Conservation (phyloP, 2,329 filamentous ascomycete species). For the Nemania abortiva region DNA sequence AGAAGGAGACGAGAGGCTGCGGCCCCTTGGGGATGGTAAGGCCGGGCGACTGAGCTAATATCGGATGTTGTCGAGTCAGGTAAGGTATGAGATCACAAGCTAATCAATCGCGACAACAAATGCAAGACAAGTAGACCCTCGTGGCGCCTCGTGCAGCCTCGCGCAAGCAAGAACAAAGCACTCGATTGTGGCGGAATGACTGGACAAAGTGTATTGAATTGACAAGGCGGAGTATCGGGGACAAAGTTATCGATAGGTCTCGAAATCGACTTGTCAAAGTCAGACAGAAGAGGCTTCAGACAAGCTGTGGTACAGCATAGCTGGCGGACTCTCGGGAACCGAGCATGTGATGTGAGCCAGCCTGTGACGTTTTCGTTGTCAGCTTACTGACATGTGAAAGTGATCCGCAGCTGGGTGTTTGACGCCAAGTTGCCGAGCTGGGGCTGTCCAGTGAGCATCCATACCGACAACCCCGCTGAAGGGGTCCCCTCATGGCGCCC, state of each 20-base stretch:
- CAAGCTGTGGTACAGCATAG: slow-evolving; percentile 2
- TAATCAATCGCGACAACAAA: slow-evolving; percentile 2
- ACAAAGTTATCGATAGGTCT: slow-evolving; percentile 12
- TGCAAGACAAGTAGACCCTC: slow-evolving; percentile 15
- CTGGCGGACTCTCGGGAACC: slow-evolving; percentile 19
- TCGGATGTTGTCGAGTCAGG: slow-evolving; percentile 33
- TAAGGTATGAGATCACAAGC: slow-evolving; percentile 21
- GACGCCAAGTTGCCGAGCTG: slow-evolving; percentile 15
- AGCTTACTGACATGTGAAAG: slow-evolving; percentile 45
- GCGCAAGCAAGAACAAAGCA: slow-evolving; percentile 31
- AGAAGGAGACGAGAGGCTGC: slow-evolving; percentile 17
- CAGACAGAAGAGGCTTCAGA: background rate
- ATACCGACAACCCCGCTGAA: slow-evolving; percentile 19
- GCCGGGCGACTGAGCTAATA: slow-evolving; percentile 3
- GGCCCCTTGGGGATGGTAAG: slow-evolving; percentile 11
- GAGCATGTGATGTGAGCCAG: slow-evolving; percentile 22
- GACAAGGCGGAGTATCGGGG: slow-evolving; percentile 2
- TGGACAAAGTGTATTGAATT: slow-evolving; percentile 6
- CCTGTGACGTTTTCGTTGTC: slow-evolving; percentile 40
- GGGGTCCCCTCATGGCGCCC: background rate
- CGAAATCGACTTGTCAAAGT: background rate
- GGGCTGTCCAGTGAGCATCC: slow-evolving; percentile 15
- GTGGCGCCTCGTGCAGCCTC: slow-evolving; percentile 1
- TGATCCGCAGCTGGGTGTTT: slow-evolving; percentile 19
- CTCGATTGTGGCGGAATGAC: slow-evolving; percentile 2